A percentile compares a stretch with the other conserved stretches of the same genome.
Conservation (phyloP, 495 filamentous ascomycete species). For the Melanomma pulvis-pyrius region DNA sequence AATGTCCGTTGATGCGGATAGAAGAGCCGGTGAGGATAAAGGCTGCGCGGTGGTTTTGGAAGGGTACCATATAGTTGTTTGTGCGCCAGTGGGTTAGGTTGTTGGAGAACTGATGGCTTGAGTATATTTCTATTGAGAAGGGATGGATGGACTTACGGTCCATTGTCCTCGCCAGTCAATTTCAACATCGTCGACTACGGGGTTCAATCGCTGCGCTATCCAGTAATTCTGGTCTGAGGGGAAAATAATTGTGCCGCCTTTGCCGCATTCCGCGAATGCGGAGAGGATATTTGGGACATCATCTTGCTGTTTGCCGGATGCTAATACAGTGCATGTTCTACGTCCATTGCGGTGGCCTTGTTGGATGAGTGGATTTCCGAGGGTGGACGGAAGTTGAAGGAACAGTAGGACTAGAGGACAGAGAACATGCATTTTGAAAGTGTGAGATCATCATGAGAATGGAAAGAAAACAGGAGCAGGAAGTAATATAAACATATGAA, state of each 20-base stretch:
- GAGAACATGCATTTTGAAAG: neutral
- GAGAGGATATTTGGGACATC: conserved; percentile 56
- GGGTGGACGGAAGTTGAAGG: neutral
- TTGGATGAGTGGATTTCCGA: conserved; percentile 12
- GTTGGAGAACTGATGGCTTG: conserved; percentile 49
- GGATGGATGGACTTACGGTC: conserved; percentile 12
- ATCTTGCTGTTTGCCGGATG: conserved; percentile 43
- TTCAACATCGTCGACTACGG: conserved; percentile 51
- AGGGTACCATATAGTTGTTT: conserved; percentile 57
- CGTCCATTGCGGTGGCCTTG: conserved; percentile 3
- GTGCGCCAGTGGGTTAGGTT: conserved; percentile 60
- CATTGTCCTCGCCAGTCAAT: conserved; percentile 50
- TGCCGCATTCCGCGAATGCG: conserved; percentile 55
- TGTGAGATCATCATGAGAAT: neutral
- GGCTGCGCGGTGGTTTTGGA: conserved; percentile 60
- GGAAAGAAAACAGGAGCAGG: neutral
- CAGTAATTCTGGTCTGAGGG: conserved; percentile 55
- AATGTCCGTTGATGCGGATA: conserved; percentile 56
- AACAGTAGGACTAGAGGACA: neutral
- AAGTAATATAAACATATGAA: neutral
- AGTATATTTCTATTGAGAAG: neutral
- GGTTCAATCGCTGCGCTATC: conserved; percentile 55
- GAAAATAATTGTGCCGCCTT: conserved; percentile 57
- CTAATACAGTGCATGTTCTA: conserved; percentile 37
- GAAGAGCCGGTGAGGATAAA: conserved; percentile 56